Conservation (phyloP, 331 rosid genomes). For the Erythrophleum ivorense region DNA sequence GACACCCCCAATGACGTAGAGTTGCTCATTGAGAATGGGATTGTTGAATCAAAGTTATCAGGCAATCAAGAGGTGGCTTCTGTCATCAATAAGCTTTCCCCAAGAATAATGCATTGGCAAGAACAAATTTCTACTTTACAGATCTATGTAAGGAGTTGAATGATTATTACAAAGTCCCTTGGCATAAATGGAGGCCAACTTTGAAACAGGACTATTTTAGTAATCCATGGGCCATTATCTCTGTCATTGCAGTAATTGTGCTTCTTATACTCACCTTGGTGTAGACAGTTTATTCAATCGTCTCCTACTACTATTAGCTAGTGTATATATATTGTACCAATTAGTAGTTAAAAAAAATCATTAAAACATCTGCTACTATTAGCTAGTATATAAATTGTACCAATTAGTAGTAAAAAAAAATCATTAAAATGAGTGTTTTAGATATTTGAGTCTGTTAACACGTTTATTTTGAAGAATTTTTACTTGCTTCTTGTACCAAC, state of each 20-base stretch:
- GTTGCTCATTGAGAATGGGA: not conserved
- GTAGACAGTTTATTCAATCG: not conserved
- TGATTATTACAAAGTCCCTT: not conserved
- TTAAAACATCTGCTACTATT: too few species aligned
- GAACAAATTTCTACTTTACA: not conserved
- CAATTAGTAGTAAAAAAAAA: too few species aligned
- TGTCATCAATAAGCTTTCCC: not conserved
- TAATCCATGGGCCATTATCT: constrained; percentile 2
- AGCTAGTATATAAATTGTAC: too few species aligned
- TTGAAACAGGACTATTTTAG: not conserved
- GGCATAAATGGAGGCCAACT: constrained; percentile 17
- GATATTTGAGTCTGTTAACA: not conserved
- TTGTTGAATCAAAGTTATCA: constrained; percentile 4
- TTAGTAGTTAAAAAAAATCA: not conserved
- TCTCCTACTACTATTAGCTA: not conserved
- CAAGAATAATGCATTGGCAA: not conserved
- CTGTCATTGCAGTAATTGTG: constrained; percentile 5
- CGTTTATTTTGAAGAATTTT: not conserved
- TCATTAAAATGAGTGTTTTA: not conserved
- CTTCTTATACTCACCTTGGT: constrained; percentile 1
- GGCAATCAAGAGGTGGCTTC: constrained; percentile 1
- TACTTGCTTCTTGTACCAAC: not conserved
- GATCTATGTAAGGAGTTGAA: not conserved
- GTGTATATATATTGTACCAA: not conserved
- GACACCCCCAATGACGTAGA: not conserved